These are phyloP conservation scores for Lachnellula cervina DNA, from an alignment of 2,329 filamentous ascomycete genomes.

Conservation along the genomic window DNA sequence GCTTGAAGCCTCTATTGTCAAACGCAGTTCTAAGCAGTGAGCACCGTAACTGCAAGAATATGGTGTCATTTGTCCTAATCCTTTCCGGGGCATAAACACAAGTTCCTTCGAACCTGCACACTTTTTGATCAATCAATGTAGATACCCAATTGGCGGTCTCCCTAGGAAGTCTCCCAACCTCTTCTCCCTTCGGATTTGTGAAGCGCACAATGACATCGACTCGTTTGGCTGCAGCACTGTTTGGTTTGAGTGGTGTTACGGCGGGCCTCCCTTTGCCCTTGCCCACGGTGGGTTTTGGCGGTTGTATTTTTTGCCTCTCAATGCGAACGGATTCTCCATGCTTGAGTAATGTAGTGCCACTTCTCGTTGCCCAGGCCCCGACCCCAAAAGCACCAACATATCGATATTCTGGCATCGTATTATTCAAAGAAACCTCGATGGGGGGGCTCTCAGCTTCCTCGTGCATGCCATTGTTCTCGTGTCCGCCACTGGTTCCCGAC, in stretches of 20 bases:
- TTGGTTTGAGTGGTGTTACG: slow-evolving; percentile 23
- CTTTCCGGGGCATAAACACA: slow-evolving; percentile 87
- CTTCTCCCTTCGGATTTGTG: slow-evolving; percentile 70
- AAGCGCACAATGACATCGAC: slow-evolving; percentile 89
- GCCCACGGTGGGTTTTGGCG: slow-evolving; percentile 42
- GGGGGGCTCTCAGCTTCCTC: slow-evolving; percentile 20
- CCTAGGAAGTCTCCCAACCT: slow-evolving; percentile 81
- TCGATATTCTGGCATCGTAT: slow-evolving; percentile 48
- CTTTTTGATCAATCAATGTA: slow-evolving; percentile 80
- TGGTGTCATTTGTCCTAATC: slow-evolving; percentile 82
- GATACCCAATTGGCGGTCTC: slow-evolving; percentile 91
- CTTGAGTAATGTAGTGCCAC: slow-evolving; percentile 67
- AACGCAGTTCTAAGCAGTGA: slow-evolving; percentile 74
- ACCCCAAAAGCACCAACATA: slow-evolving; percentile 93
- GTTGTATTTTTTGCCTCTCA: slow-evolving; percentile 74
- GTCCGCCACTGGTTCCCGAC: slow-evolving; percentile 9
- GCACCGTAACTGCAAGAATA: slow-evolving; percentile 84
- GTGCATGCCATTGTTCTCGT: slow-evolving; percentile 31
- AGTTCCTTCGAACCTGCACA: slow-evolving; percentile 80
- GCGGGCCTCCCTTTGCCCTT: slow-evolving; percentile 40
- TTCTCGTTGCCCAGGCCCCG: slow-evolving; percentile 86
- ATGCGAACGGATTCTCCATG: slow-evolving; percentile 83
- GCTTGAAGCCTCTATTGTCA: slow-evolving; percentile 54
- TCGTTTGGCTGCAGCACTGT: slow-evolving; percentile 51
- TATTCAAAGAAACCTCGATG: slow-evolving; percentile 1